Conservation (phyloP, 176 grass and related monocot species). For the Musa itinerans region DNA sequence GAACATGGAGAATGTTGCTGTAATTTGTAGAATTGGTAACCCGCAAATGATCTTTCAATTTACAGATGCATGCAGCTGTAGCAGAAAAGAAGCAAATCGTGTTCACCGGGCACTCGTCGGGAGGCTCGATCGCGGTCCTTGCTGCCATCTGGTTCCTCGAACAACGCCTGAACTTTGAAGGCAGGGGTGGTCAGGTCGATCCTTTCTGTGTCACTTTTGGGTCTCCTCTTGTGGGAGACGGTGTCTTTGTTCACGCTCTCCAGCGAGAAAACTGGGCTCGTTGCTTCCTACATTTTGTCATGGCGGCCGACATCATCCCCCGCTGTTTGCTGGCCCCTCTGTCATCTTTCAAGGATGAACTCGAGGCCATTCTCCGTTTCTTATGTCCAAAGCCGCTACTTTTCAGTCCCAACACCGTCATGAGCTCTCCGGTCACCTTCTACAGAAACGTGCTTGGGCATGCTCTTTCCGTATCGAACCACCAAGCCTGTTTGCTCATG, state of each 20-base stretch:
- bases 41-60: background rate
- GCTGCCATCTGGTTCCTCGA: constrained; percentile 89
- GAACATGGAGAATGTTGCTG: background rate
- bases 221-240: constrained; percentile 71
- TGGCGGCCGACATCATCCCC: constrained; percentile 64
- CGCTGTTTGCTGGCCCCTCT: constrained; percentile 56
- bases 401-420: constrained; percentile 32
- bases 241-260: constrained; percentile 66
- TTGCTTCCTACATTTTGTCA: constrained; percentile 79
- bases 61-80: constrained; percentile 52
- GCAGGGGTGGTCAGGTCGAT: constrained; percentile 38
- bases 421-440: constrained; percentile 43
- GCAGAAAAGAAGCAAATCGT: constrained; percentile 61
- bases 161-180: constrained; percentile 40
- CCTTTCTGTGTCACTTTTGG: constrained; percentile 92
- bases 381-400: constrained; percentile 44
- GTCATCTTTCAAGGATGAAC: constrained; percentile 52
- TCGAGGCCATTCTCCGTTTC: constrained; percentile 61
- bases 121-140: constrained; percentile 66
- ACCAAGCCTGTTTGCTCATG: constrained; percentile 84
- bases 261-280: constrained; percentile 73
- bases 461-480: constrained; percentile 63
- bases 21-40: background rate
- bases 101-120: constrained; percentile 84
- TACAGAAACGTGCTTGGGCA: constrained; percentile 62